Conservation (phyloP, 2,329 filamentous ascomycete species). For the Akanthomyces lecanii region DNA sequence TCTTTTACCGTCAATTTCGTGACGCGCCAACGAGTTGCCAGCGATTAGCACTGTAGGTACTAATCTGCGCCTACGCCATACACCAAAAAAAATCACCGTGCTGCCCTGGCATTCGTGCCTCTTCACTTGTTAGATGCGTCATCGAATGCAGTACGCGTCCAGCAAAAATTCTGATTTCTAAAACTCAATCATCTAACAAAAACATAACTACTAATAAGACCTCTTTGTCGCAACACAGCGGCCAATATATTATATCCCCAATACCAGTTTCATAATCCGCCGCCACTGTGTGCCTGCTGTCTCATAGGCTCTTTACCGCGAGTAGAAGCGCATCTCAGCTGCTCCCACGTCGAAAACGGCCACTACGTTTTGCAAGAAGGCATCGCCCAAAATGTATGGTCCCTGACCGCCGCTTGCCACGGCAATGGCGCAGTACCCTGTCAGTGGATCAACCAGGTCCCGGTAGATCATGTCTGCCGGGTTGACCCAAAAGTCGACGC, state of each 20-base stretch:
- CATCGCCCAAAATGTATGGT: slow-evolving; percentile 47
- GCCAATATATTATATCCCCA: slow-evolving; percentile 15
- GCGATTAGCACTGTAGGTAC: not conserved
- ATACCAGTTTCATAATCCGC: slow-evolving; percentile 9
- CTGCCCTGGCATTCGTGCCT: not conserved
- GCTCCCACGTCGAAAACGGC: slow-evolving; percentile 45
- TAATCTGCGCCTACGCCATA: not conserved
- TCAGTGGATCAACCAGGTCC: slow-evolving; percentile 39
- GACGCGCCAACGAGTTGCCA: slow-evolving; percentile 1
- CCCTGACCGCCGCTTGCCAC: slow-evolving; percentile 42
- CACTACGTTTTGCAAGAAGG: slow-evolving; percentile 48
- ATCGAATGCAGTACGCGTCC: not conserved
- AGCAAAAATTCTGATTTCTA: slow-evolving; percentile 10
- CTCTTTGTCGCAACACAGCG: slow-evolving; percentile 14
- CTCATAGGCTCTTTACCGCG: slow-evolving; percentile 5
- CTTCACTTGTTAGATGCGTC: not conserved
- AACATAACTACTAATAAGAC: slow-evolving; percentile 16
- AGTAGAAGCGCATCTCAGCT: slow-evolving; percentile 43
- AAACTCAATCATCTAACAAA: slow-evolving; percentile 17
- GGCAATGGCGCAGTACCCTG: slow-evolving; percentile 45
- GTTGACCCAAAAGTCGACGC: slow-evolving; percentile 43
- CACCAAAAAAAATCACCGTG: not conserved
- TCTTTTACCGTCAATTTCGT: not conserved
- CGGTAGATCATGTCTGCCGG: slow-evolving; percentile 45
- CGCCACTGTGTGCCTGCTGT: slow-evolving; percentile 1